Conservation (phyloP, 2,329 filamentous ascomycete genomes). For the Penicillium frequentans region DNA sequence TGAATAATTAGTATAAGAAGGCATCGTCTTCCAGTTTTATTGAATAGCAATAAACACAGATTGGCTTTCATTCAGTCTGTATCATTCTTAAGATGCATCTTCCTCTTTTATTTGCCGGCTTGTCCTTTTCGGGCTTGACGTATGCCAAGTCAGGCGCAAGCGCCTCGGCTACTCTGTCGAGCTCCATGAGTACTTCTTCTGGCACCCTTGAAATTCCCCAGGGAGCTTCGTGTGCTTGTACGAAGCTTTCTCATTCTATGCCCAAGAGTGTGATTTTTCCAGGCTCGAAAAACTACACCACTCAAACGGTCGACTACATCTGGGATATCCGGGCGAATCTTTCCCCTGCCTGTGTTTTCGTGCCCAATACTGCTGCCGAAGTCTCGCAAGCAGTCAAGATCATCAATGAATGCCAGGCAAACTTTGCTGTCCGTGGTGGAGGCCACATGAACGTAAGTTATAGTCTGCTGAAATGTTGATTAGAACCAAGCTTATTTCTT, state of each 20-base stretch:
- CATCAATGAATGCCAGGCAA: slow-evolving; percentile 29
- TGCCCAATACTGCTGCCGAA: slow-evolving; percentile 23
- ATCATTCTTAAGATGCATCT: background rate
- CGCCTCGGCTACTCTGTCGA: background rate
- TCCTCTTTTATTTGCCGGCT: background rate
- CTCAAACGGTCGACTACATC: slow-evolving; percentile 21
- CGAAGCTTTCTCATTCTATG: slow-evolving; percentile 3
- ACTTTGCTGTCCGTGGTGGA: slow-evolving; percentile 57
- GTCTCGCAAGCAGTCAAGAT: slow-evolving; percentile 27
- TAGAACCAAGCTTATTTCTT: background rate
- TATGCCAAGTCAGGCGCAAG: background rate
- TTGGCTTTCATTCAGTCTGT: background rate
- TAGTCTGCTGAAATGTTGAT: background rate
- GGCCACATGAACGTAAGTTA: slow-evolving; percentile 46
- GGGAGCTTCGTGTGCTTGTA: slow-evolving; percentile 9
- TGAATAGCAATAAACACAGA: background rate
- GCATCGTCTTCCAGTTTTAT: background rate
- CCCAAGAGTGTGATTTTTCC: slow-evolving; percentile 7
- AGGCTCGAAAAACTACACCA: slow-evolving; percentile 21
- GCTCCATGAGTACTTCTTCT: background rate
- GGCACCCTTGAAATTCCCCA: background rate
- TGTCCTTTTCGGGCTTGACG: background rate
- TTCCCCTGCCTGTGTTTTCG: slow-evolving; percentile 32
- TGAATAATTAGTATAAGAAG: background rate
- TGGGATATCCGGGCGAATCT: slow-evolving; percentile 30